Conservation (phyloP, 2,329 filamentous ascomycete genomes). For the Scolecobasidium constrictum region DNA sequence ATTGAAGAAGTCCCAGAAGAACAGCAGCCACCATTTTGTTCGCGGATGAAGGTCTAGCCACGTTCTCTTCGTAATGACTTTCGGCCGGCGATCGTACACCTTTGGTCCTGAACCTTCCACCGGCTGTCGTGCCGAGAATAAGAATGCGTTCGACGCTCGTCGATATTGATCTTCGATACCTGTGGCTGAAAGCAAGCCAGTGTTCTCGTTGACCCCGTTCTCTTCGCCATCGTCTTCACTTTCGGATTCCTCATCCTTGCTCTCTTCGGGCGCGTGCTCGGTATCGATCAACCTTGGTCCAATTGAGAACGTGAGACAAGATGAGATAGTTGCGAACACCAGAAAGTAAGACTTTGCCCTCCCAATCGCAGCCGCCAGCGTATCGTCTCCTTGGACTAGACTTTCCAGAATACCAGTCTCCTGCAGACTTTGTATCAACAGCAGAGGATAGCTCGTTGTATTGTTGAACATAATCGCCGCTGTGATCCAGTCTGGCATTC, state of each 20-base stretch:
- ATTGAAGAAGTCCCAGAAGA: slow-evolving; percentile 45
- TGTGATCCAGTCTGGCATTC: slow-evolving; percentile 42
- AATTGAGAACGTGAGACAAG: slow-evolving; percentile 10
- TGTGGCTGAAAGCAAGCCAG: slow-evolving; percentile 2
- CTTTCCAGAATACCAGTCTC: slow-evolving; percentile 39
- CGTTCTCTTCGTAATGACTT: slow-evolving; percentile 15
- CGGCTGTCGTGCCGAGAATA: slow-evolving; percentile 15
- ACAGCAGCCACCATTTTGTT: slow-evolving; percentile 28
- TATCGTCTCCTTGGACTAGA: slow-evolving; percentile 6
- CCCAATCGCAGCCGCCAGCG: slow-evolving; percentile 4
- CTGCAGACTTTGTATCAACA: slow-evolving; percentile 41
- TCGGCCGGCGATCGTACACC: slow-evolving; percentile 15
- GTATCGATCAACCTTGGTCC: slow-evolving; percentile 12
- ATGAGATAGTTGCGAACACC: slow-evolving; percentile 9
- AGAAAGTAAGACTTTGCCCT: slow-evolving; percentile 11
- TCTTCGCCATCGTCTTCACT: slow-evolving; percentile 11
- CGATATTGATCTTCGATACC: slow-evolving; percentile 9
- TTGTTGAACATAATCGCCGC: slow-evolving; percentile 48
- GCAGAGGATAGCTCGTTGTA: slow-evolving; percentile 42
- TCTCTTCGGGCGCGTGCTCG: slow-evolving; percentile 19
- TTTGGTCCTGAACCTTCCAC: background rate
- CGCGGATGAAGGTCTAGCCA: slow-evolving; percentile 24
- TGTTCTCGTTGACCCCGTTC: slow-evolving; percentile 14
- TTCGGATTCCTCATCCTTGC: slow-evolving; percentile 9
- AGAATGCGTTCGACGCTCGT: slow-evolving; percentile 18